phyloP scores from a whole-genome alignment of 2,329 filamentous ascomycete species.

The Xylariaceae sp. region DNA sequence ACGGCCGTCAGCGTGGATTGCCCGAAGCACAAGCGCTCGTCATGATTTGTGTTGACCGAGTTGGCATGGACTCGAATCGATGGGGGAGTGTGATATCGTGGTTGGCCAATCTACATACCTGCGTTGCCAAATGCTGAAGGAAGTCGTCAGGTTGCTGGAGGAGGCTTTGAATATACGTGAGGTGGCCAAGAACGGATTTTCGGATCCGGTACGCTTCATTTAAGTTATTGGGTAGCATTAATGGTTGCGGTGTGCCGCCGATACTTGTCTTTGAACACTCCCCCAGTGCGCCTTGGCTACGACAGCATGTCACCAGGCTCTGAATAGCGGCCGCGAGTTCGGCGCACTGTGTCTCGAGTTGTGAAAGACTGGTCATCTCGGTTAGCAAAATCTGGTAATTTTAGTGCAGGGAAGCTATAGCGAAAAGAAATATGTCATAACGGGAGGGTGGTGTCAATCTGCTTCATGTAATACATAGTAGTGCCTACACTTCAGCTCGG shows the following conservation, averaged over 20 bases:
- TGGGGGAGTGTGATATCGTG: neutral
- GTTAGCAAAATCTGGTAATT: neutral
- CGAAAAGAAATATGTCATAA: too few species aligned
- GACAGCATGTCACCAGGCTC: neutral
- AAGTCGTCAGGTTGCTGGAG: constrained; percentile 2
- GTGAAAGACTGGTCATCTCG: neutral
- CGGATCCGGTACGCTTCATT: neutral
- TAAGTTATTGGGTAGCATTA: neutral
- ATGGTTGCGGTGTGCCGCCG: too few species aligned
- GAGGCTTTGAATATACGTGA: neutral
- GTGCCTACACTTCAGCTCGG: too few species aligned
- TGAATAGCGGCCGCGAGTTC: neutral
- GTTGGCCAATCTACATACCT: neutral
- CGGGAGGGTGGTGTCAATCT: too few species aligned
- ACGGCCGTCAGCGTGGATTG: neutral
- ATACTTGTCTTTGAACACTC: neutral
- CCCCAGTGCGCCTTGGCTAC: neutral
- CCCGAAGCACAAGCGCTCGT: neutral
- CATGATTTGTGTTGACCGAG: too few species aligned
- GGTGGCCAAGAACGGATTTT: constrained; percentile 2
- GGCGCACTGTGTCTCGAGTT: neutral
- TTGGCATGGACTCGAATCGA: neutral
- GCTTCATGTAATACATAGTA: too few species aligned
- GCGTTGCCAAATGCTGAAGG: constrained; percentile 4
- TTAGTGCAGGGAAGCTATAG: too few species aligned